Evolutionary conservation across 768 basidiomycete genomes (phyloP).

Genomic region (Dioszegia crocea): DNA sequence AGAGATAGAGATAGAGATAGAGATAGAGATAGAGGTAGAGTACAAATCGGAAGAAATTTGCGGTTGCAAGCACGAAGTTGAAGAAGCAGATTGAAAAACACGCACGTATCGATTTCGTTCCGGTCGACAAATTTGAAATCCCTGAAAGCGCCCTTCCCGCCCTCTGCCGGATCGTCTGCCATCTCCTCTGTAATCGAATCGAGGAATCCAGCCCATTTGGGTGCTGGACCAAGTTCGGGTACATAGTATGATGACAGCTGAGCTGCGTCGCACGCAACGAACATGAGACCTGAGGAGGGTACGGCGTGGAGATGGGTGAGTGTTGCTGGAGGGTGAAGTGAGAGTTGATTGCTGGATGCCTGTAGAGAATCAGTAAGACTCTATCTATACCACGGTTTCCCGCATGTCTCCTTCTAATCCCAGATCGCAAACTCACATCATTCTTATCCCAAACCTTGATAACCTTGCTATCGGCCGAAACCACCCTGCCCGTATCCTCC

Average conservation of each 20-base stretch:
- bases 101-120: slow-evolving; percentile 75
- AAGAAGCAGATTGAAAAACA: no score
- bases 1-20: no score
- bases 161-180: slow-evolving; percentile 70
- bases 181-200: slow-evolving; percentile 98
- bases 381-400: no score
- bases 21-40: no score
- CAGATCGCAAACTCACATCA: slow-evolving; percentile 53
- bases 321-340: slow-evolving; percentile 84
- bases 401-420: no score
- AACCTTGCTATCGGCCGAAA: slow-evolving; percentile 93
- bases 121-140: slow-evolving; percentile 97
- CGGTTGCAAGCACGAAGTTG: no score
- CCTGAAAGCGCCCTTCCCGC: slow-evolving; percentile 63
- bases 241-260: slow-evolving; percentile 92
- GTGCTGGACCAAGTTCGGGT: slow-evolving; percentile 92
- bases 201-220: slow-evolving; percentile 94
- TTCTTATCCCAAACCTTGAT: slow-evolving; percentile 94
- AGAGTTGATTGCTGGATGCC: slow-evolving; percentile 82
- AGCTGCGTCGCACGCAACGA: slow-evolving; percentile 94
- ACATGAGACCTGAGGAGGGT: slow-evolving; percentile 78
- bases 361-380: no score
- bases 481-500: slow-evolving; percentile 77
- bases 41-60: no score
- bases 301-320: slow-evolving; percentile 88